phyloP scores from a whole-genome alignment of 768 basidiomycete species.

The Leccinum uliginosum region DNA sequence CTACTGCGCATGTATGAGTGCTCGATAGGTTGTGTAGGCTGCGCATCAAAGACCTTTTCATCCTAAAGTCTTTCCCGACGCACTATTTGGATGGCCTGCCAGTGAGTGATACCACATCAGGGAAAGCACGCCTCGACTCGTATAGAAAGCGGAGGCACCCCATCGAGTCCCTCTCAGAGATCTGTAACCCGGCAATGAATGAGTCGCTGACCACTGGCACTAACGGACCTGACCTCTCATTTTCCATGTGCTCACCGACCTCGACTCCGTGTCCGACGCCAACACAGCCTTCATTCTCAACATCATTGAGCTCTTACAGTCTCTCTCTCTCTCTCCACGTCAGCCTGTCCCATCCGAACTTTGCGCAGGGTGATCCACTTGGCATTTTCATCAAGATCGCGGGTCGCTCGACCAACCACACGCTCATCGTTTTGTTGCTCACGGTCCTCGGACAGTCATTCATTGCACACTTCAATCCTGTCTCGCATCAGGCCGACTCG shows the following conservation, averaged over 20 bases:
- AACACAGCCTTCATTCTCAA: slow-evolving; percentile 71
- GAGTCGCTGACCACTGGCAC: slow-evolving; percentile 56
- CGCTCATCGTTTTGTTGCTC: slow-evolving; percentile 66
- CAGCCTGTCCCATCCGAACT: slow-evolving; percentile 33
- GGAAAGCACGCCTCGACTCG: slow-evolving; percentile 52
- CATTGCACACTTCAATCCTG: slow-evolving; percentile 55
- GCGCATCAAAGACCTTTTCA: slow-evolving; percentile 72
- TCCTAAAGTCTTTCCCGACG: slow-evolving; percentile 71
- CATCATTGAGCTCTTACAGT: slow-evolving; percentile 65
- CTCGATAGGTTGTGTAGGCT: slow-evolving; percentile 80
- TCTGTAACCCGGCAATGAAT: slow-evolving; percentile 82
- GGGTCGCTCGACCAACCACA: slow-evolving; percentile 61
- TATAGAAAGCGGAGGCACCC: slow-evolving; percentile 67
- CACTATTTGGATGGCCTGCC: too few species aligned
- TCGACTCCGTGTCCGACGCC: slow-evolving; percentile 58
- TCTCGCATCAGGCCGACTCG: slow-evolving; percentile 50
- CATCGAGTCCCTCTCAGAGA: slow-evolving; percentile 77
- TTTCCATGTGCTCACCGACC: slow-evolving; percentile 57
- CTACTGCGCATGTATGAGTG: too few species aligned
- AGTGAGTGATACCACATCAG: too few species aligned
- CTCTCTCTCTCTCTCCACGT: slow-evolving; percentile 49
- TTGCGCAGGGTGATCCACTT: slow-evolving; percentile 47
- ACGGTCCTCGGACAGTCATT: slow-evolving; percentile 58
- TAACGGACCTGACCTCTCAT: slow-evolving; percentile 67
- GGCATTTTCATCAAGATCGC: slow-evolving; percentile 52